These are phyloP conservation scores for Pythium inflatum DNA, from an alignment of 352 stramenopile genomes.

Conservation along the genomic window DNA sequence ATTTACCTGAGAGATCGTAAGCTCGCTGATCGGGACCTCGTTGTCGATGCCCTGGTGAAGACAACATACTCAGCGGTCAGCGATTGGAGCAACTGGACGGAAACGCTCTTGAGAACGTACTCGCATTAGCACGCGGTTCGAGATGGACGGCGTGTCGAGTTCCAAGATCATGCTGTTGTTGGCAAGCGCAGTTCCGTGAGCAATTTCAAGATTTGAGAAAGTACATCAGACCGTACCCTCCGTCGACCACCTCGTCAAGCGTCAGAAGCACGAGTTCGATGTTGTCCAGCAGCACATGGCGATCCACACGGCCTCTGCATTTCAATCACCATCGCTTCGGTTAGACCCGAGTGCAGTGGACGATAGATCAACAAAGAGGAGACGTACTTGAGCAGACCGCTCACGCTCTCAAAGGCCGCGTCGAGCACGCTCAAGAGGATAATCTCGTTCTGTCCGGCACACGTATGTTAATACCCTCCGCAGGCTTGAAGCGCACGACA, in stretches of 20 bases:
- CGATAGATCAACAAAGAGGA: neutral
- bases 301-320: slow-evolving; percentile 81
- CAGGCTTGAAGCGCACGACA: no score
- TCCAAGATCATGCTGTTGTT: slow-evolving; percentile 83
- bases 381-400: slow-evolving; percentile 84
- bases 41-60: slow-evolving; percentile 77
- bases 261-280: slow-evolving; percentile 90
- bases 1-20: slow-evolving; percentile 82
- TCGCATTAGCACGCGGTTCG: slow-evolving; percentile 91
- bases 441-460: slow-evolving; percentile 78
- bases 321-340: no score
- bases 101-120: no score
- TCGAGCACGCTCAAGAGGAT: slow-evolving; percentile 88
- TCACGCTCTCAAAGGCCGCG: slow-evolving; percentile 83
- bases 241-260: slow-evolving; percentile 91
- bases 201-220: no score
- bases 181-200: no score
- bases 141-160: slow-evolving; percentile 86
- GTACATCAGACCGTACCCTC: no score
- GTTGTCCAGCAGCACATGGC: slow-evolving; percentile 90
- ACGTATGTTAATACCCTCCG: no score
- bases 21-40: slow-evolving; percentile 84
- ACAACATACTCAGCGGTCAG: no score
- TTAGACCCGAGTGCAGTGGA: no score
- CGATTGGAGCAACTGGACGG: neutral